phyloP scores from a whole-genome alignment of 768 basidiomycete species.

The Pulveroboletus ravenelii region DNA sequence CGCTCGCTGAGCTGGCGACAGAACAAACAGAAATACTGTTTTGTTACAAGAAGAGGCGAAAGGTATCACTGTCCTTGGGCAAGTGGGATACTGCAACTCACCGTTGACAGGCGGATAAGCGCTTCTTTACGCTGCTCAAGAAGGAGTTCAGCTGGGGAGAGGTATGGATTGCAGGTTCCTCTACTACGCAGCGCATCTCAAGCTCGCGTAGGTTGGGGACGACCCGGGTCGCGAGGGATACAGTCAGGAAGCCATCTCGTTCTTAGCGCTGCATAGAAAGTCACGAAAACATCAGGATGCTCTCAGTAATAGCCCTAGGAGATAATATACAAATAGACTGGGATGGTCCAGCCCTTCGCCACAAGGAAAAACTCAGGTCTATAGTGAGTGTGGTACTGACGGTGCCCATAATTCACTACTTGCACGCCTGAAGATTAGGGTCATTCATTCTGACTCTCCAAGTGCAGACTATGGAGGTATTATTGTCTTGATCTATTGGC shows the following conservation, averaged over 20 bases:
- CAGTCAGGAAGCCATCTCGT: constrained; percentile 59
- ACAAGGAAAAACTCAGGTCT: neutral
- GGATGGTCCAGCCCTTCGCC: neutral
- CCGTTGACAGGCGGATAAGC: constrained; percentile 68
- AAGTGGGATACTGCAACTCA: neutral
- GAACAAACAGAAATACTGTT: constrained; percentile 68
- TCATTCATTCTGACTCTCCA: constrained; percentile 2
- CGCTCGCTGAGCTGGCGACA: constrained; percentile 60
- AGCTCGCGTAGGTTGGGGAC: constrained; percentile 47
- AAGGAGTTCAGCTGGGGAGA: constrained; percentile 73
- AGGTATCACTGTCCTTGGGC: constrained; percentile 44
- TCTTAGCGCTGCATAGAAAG: constrained; percentile 40
- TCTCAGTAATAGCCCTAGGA: neutral
- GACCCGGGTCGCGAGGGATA: constrained; percentile 58
- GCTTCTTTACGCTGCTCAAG: constrained; percentile 76
- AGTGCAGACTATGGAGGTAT: constrained; percentile 20
- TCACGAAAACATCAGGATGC: neutral
- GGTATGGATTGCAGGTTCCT: constrained; percentile 33
- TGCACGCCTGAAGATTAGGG: neutral
- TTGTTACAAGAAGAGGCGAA: constrained; percentile 91
- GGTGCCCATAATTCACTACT: neutral
- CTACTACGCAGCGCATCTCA: constrained; percentile 1
- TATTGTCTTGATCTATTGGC: constrained; percentile 40
- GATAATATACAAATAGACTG: neutral
- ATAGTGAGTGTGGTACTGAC: neutral